Percentiles rank a stretch among this genome's conserved stretches.
These are phyloP conservation scores for Populus davidiana DNA, from an alignment of 345 rosid genomes.

Conservation along the genomic window DNA sequence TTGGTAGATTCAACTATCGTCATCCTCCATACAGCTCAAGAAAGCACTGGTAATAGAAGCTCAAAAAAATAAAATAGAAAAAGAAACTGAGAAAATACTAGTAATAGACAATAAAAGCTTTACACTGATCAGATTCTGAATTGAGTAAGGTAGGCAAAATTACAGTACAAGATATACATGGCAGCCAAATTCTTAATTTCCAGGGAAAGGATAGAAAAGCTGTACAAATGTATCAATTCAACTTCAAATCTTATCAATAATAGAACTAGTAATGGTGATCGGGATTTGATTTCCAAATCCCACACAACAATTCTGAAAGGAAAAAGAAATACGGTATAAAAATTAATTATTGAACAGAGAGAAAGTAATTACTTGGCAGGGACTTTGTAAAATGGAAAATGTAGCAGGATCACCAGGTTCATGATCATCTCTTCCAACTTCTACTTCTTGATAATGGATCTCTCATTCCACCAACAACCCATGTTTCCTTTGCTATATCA, in stretches of 20 bases:
- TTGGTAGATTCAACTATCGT: background rate
- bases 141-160: background rate
- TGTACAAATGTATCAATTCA: conserved; percentile 21
- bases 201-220: conserved; percentile 25
- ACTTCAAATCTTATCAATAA: conserved; percentile 4
- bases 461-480: conserved; percentile 66
- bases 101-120: background rate
- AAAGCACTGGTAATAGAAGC: background rate
- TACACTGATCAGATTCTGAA: background rate
- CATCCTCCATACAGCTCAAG: background rate
- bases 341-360: background rate
- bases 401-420: background rate
- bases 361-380: background rate
- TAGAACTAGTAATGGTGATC: conserved; percentile 1
- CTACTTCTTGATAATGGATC: conserved; percentile 62
- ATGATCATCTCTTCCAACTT: conserved; percentile 70
- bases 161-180: conserved; percentile 9
- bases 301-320: conserved; percentile 15
- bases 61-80: background rate
- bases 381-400: background rate
- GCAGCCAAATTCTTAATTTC: conserved; percentile 26
- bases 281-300: conserved; percentile 18
- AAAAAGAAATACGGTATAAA: background rate
- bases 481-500: conserved; percentile 74
- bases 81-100: background rate